Percentiles rank a stretch among this genome's conserved stretches.
These are phyloP conservation scores for Crithidia acanthocephali DNA, from an alignment of 208 protist species.

Conservation along the genomic window DNA sequence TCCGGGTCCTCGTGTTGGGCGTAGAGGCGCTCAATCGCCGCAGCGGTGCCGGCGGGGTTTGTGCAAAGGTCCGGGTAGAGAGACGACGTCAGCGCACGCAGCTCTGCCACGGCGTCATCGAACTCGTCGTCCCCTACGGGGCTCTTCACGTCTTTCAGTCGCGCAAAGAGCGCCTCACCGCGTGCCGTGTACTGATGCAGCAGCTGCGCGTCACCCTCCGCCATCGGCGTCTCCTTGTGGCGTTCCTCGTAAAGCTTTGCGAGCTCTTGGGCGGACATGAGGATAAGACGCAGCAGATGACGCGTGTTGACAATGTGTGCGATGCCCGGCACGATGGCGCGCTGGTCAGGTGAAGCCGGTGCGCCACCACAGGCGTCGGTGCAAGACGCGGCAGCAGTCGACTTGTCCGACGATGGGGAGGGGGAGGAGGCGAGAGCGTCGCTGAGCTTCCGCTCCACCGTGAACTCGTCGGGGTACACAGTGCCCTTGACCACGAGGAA, in stretches of 20 bases:
- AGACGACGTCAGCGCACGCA: conserved; percentile 45
- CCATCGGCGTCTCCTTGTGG: not conserved
- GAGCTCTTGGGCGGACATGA: conserved; percentile 76
- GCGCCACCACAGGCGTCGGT: not conserved
- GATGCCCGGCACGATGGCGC: conserved; percentile 37
- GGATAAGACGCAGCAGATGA: conserved; percentile 68
- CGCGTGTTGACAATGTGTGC: conserved; percentile 71
- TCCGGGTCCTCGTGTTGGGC: conserved; percentile 69
- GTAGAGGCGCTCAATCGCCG: conserved; percentile 56
- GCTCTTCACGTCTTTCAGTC: conserved; percentile 50
- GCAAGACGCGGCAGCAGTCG: not conserved
- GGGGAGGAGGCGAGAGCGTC: conserved; percentile 25
- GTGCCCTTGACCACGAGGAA: conserved; percentile 82
- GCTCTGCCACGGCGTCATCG: conserved; percentile 34
- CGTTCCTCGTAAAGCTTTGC: conserved; percentile 12
- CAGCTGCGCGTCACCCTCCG: not conserved
- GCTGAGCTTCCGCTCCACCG: conserved; percentile 43
- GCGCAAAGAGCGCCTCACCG: conserved; percentile 36
- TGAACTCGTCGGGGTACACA: conserved; percentile 80
- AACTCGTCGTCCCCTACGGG: conserved; percentile 45
- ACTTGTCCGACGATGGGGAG: not conserved
- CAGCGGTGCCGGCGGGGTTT: conserved; percentile 26
- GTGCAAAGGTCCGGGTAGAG: conserved; percentile 64
- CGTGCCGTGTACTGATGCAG: conserved; percentile 24
- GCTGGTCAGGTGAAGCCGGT: not conserved